Conservation (phyloP, 768 basidiomycete genomes). For the Guyanaporus albipodus region DNA sequence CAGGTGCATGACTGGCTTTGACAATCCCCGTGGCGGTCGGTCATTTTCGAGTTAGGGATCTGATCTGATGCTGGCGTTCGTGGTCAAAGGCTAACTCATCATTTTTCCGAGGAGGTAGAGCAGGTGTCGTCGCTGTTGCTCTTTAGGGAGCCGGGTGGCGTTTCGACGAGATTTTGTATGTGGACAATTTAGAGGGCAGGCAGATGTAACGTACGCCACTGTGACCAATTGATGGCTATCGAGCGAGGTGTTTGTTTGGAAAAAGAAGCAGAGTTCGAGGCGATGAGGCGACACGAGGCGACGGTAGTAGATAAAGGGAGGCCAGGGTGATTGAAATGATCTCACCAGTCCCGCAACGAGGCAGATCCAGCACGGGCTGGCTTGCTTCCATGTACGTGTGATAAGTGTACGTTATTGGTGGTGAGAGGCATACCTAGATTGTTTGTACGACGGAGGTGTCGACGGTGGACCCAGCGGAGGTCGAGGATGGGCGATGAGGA, state of each 20-base stretch:
- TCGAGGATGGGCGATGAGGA: not conserved
- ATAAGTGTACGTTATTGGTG: conserved; percentile 2
- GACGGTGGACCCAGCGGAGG: conserved; percentile 5
- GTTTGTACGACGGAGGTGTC: not conserved
- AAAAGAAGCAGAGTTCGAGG: conserved; percentile 2
- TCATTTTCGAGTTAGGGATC: conserved; percentile 6
- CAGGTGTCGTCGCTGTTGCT: not conserved
- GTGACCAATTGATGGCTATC: conserved; percentile 9
- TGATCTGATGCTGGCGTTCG: conserved; percentile 10
- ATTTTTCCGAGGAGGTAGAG: conserved; percentile 15
- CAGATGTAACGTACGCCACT: conserved; percentile 14
- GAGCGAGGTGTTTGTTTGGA: conserved; percentile 1
- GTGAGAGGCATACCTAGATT: not conserved
- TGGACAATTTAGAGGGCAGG: not conserved
- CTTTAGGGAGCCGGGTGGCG: conserved; percentile 13
- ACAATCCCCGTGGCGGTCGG: conserved; percentile 13
- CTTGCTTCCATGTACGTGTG: conserved; percentile 2
- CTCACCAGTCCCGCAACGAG: conserved; percentile 1
- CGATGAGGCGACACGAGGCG: conserved; percentile 3
- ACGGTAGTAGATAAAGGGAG: not conserved
- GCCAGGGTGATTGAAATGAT: conserved; percentile 9
- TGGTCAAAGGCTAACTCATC: conserved; percentile 1
- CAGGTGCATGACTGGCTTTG: not conserved
- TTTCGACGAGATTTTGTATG: conserved; percentile 5
- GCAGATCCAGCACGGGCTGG: not conserved